Evolutionary conservation across 2,329 filamentous ascomycete species (phyloP).

Genomic region (Monosporascus cannonballus): DNA sequence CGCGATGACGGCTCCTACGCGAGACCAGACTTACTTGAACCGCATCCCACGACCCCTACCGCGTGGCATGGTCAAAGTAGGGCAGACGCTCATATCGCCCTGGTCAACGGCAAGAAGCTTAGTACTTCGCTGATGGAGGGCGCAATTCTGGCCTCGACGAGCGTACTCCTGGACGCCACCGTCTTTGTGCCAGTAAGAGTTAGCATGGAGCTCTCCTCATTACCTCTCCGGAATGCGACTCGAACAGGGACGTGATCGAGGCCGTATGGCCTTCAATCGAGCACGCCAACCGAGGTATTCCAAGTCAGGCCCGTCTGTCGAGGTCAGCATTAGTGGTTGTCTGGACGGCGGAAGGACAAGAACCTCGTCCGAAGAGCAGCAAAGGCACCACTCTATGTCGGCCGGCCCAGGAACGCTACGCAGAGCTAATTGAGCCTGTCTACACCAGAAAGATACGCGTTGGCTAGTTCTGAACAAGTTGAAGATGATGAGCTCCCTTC

Average conservation of each 20-base stretch:
- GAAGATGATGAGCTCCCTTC: constrained; percentile 28
- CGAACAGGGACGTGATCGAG: constrained; percentile 32
- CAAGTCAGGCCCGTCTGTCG: constrained; percentile 44
- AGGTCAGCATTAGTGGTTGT: constrained; percentile 45
- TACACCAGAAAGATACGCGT: constrained; percentile 28
- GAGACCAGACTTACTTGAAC: constrained; percentile 57
- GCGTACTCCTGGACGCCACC: constrained; percentile 45
- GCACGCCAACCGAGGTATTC: constrained; percentile 40
- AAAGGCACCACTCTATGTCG: constrained; percentile 54
- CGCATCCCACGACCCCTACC: constrained; percentile 41
- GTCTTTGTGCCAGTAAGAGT: constrained; percentile 51
- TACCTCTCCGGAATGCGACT: constrained; percentile 22
- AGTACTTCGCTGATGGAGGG: constrained; percentile 57
- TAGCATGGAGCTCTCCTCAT: constrained; percentile 54
- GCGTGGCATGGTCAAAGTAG: constrained; percentile 60
- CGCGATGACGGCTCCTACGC: constrained; percentile 54
- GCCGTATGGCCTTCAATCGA: constrained; percentile 38
- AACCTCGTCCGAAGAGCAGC: constrained; percentile 51
- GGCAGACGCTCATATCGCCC: constrained; percentile 54
- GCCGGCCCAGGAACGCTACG: constrained; percentile 44
- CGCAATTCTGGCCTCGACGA: constrained; percentile 37
- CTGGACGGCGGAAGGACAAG: constrained; percentile 16
- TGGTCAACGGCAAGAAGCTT: constrained; percentile 64
- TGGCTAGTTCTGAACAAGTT: constrained; percentile 8
- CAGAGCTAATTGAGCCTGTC: constrained; percentile 35